Base-by-base conservation (phyloP, 331 rosid species). In the Malus hybrid region DNA sequence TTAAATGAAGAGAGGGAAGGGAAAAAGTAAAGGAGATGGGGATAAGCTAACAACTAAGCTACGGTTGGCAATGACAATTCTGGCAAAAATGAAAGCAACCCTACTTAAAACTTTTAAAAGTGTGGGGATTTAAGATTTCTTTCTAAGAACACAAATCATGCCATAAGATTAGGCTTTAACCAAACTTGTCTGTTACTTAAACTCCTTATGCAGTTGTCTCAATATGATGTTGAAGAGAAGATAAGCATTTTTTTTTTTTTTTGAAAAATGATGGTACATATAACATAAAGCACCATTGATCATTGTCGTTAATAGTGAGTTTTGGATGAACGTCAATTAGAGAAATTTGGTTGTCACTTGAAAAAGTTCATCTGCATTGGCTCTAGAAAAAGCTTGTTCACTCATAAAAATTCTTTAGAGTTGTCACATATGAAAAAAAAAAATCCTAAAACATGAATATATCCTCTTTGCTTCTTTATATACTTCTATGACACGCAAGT, bases 131-230 rank as follows among this genome's bases (percentile, higher is more conserved):
- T 20, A 27, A 16, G 71, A 32, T 36, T 32, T 36, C 54, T 6
- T 19, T 29, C 24, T 50, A 50, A 57, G 20, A 39, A 19, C 77
- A 7, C 31, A 61, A 27, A 73, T 60, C 65, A 73, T 73, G 77
- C 46, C 59, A 27, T 31, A 31, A 52, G 32, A 74, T 62, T 74
- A 28, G 77, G 77, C 77, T 46, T 74, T 46, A 44, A 46, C 50
- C 22, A 12, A 74, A 19, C 70, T 62, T 74, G 60, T 63, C 70
- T n/a, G 7, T 74, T 74, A 63, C 50, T 66, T 74, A 74, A 29
- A 62, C 54, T 74, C 70, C 48, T 28, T 28, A 57, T 46, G 48
- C 46, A 62, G 57, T 46, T 73, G 70, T 73, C 61, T 62, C 20
- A 10, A 6, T 39, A 24, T 44, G 52, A 46, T 73, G 70, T 19